Percentiles rank a stretch among this genome's conserved stretches.
These are phyloP conservation scores for Termitomyces sp. DNA, from an alignment of 1,284 basidiomycete genomes.

Conservation along the genomic window DNA sequence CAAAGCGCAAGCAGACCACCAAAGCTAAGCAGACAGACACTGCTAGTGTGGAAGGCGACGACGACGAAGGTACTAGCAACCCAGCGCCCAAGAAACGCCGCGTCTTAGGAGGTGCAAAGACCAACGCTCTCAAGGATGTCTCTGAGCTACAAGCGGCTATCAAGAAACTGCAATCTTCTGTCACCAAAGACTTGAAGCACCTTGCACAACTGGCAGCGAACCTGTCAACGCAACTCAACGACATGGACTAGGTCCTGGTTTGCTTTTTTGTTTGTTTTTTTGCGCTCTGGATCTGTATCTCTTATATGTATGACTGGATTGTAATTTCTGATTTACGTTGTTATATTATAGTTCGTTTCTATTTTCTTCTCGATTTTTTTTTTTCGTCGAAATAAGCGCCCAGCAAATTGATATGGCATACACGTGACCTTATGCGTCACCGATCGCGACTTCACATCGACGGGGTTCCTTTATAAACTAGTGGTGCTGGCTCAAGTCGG, in stretches of 20 bases:
- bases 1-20: constrained; percentile 22
- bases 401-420: background rate
- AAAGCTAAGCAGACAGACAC: constrained; percentile 38
- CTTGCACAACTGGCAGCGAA: constrained; percentile 17
- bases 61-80: constrained; percentile 19
- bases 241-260: constrained; percentile 9
- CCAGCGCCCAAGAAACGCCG: constrained; percentile 18
- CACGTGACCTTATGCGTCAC: constrained; percentile 15
- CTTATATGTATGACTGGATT: constrained; percentile 10
- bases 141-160: constrained; percentile 19
- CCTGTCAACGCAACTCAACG: constrained; percentile 15
- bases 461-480: background rate
- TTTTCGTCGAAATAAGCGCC: constrained; percentile 4
- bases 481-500: background rate
- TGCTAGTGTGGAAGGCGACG: constrained; percentile 24
- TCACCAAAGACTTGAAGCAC: constrained; percentile 19
- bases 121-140: constrained; percentile 17
- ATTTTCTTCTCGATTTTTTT: background rate
- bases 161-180: constrained; percentile 18
- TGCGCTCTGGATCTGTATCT: constrained; percentile 14
- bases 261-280: constrained; percentile 1
- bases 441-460: constrained; percentile 11
- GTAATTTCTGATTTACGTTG: constrained; percentile 10
- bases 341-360: constrained; percentile 1
- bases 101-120: constrained; percentile 8